Evolutionary conservation across 805 yeast genomes (phyloP).

Genomic region (Yamadazyma paraphyllophila): DNA sequence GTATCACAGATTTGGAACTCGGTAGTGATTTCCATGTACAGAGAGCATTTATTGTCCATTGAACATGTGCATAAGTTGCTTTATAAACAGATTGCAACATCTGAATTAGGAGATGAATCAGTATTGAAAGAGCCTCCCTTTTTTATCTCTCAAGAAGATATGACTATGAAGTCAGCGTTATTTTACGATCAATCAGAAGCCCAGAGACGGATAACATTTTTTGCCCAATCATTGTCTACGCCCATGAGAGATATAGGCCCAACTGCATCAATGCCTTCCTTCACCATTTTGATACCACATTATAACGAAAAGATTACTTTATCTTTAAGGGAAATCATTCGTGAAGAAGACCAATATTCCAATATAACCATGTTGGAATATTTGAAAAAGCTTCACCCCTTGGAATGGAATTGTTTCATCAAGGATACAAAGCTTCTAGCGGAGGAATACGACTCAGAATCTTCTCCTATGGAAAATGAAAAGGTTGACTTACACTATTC

Average conservation of each 20-base stretch:
- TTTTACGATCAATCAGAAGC: slow-evolving; percentile 72
- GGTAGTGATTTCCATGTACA: slow-evolving; percentile 74
- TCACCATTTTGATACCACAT: slow-evolving; percentile 91
- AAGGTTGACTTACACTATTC: slow-evolving; percentile 91
- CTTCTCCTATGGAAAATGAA: slow-evolving; percentile 10
- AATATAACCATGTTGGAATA: slow-evolving; percentile 92
- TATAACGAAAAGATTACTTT: slow-evolving; percentile 91
- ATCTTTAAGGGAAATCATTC: slow-evolving; percentile 91
- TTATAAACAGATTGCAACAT: slow-evolving; percentile 47
- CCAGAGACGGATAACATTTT: slow-evolving; percentile 76
- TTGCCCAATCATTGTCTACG: slow-evolving; percentile 86
- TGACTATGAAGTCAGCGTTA: slow-evolving; percentile 54
- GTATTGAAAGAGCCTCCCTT: slow-evolving; percentile 69
- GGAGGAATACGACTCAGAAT: slow-evolving; percentile 70
- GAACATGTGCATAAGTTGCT: slow-evolving; percentile 69
- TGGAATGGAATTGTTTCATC: slow-evolving; percentile 97
- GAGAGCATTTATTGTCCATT: slow-evolving; percentile 72
- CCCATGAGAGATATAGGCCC: slow-evolving; percentile 76
- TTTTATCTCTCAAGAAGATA: slow-evolving; percentile 81
- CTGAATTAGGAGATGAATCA: slow-evolving; percentile 27
- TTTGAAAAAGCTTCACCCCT: slow-evolving; percentile 90
- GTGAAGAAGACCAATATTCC: slow-evolving; percentile 96
- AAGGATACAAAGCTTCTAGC: slow-evolving; percentile 94
- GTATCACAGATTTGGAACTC: slow-evolving; percentile 82
- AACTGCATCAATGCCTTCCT: slow-evolving; percentile 70